phyloP scores from a whole-genome alignment of 306 rosid genomes.

The Begonia loranthoides region DNA sequence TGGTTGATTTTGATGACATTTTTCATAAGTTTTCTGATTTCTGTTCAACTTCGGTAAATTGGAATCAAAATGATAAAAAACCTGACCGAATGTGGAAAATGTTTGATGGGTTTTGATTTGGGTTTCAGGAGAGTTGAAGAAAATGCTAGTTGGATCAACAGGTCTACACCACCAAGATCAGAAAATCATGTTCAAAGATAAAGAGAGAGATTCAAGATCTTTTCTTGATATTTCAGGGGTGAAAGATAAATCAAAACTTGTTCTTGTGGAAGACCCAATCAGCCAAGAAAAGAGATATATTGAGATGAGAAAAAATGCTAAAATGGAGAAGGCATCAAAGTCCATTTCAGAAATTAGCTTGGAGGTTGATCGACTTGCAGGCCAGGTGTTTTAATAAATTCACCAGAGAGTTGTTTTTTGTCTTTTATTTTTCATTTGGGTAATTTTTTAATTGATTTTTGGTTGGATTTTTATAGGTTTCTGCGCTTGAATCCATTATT shows the following conservation, averaged over 20 bases:
- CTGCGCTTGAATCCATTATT: slow-evolving; percentile 68
- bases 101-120: neutral
- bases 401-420: neutral
- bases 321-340: slow-evolving; percentile 81
- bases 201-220: slow-evolving; percentile 86
- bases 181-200: slow-evolving; percentile 73
- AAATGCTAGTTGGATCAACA: slow-evolving; percentile 70
- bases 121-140: slow-evolving; percentile 76
- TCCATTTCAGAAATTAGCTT: slow-evolving; percentile 75
- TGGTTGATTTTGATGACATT: neutral
- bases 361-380: slow-evolving; percentile 80
- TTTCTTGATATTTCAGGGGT: slow-evolving; percentile 74
- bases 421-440: neutral
- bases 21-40: neutral
- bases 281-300: slow-evolving; percentile 73
- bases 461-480: slow-evolving; percentile 36
- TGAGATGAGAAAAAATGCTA: slow-evolving; percentile 72
- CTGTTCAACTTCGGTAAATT: neutral
- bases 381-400: slow-evolving; percentile 33
- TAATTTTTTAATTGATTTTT: neutral
- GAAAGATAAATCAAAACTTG: slow-evolving; percentile 69
- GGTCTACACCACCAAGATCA: slow-evolving; percentile 88
- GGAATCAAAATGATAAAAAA: neutral
- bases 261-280: slow-evolving; percentile 69
- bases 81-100: neutral